Evolutionary conservation across 1,284 basidiomycete genomes (phyloP).

Genomic region (Marasmius tenuissimus): DNA sequence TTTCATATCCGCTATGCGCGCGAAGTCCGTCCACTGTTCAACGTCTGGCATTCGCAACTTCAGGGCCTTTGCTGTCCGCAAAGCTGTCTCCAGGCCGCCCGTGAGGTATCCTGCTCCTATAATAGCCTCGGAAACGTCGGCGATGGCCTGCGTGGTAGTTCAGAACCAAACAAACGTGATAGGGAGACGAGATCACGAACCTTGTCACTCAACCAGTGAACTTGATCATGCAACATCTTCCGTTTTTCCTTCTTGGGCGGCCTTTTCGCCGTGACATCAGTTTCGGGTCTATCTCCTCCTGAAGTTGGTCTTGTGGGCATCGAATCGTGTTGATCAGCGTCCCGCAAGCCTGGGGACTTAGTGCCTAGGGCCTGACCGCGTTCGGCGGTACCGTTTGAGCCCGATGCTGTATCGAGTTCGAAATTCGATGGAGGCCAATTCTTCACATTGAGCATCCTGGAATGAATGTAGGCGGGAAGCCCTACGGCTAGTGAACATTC

Average conservation of each 20-base stretch:
- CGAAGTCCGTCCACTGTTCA: constrained; percentile 71
- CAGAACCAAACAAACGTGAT: constrained; percentile 5
- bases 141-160: constrained; percentile 54
- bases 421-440: constrained; percentile 62
- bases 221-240: constrained; percentile 40
- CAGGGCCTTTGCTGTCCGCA: constrained; percentile 62
- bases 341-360: not conserved
- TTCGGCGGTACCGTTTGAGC: not conserved
- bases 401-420: constrained; percentile 17
- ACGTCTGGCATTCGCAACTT: constrained; percentile 60
- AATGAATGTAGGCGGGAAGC: constrained; percentile 69
- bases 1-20: constrained; percentile 43
- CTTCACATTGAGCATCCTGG: constrained; percentile 66
- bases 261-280: constrained; percentile 24
- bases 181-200: constrained; percentile 31
- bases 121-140: constrained; percentile 80
- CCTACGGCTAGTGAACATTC: constrained; percentile 53
- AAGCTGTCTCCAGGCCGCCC: constrained; percentile 62
- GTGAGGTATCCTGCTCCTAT: constrained; percentile 77
- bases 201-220: constrained; percentile 76
- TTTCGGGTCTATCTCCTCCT: not conserved
- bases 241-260: constrained; percentile 37
- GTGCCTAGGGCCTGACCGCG: not conserved
- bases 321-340: not conserved
- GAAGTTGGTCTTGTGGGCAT: not conserved